A percentile compares a stretch with the other conserved stretches of the same genome.
Evolutionary conservation across 768 basidiomycete species (phyloP).

Genomic region (Boletus reticulatus): DNA sequence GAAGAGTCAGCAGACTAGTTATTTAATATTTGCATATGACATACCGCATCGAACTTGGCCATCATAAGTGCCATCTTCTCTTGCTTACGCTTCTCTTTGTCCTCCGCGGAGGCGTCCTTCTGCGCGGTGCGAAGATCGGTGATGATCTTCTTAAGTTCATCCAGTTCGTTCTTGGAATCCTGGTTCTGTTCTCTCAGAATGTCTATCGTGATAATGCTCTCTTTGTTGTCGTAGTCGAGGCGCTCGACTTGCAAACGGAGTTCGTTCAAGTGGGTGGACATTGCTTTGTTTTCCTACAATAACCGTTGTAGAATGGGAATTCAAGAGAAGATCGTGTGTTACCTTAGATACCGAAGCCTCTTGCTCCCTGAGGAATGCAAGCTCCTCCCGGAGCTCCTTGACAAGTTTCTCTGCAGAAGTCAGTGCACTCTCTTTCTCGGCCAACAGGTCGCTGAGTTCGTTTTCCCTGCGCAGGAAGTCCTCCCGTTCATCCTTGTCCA

Average conservation of each 20-base stretch:
- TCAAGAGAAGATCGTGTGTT: constrained; percentile 12
- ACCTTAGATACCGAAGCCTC: constrained; percentile 78
- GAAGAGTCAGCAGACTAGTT: constrained; percentile 3
- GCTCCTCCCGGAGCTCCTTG: constrained; percentile 85
- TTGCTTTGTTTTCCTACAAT: constrained; percentile 84
- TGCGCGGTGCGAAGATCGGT: constrained; percentile 76
- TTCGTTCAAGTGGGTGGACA: constrained; percentile 92
- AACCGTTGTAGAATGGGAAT: constrained; percentile 7
- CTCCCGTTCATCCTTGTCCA: constrained; percentile 97
- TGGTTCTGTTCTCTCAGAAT: constrained; percentile 92
- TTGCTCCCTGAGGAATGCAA: constrained; percentile 89
- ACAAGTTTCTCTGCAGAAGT: constrained; percentile 80
- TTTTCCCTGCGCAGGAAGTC: constrained; percentile 97
- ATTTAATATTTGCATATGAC: constrained; percentile 26
- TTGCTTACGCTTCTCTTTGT: constrained; percentile 98
- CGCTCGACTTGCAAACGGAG: constrained; percentile 88
- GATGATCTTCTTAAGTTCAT: constrained; percentile 82
- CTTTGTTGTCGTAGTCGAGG: constrained; percentile 94
- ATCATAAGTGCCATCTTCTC: constrained; percentile 99
- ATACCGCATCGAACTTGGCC: constrained; percentile 95
- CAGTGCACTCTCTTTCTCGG: constrained; percentile 86
- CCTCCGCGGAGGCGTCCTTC: constrained; percentile 85
- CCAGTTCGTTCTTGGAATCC: constrained; percentile 84
- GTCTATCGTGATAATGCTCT: constrained; percentile 88
- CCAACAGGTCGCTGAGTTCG: constrained; percentile 89